Base-by-base conservation (phyloP, 257 asterid genomes). In the Nicotiana noctiflora region DNA sequence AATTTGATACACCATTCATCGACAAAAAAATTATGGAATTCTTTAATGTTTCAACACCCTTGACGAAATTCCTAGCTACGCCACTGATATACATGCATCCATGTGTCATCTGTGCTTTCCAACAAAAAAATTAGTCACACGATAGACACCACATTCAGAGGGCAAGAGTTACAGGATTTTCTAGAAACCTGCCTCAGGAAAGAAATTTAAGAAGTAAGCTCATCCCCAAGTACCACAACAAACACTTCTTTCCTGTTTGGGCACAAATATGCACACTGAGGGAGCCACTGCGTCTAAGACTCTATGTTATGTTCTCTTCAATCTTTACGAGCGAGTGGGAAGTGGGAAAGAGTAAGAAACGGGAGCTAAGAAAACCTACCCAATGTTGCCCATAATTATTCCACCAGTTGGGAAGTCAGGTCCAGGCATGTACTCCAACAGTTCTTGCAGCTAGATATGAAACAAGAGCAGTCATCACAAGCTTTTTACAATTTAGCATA, bases 351-450 rank as follows among this genome's bases (percentile, higher is more conserved):
- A 77, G 77, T 60, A 17, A 46, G 34, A 79, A 18, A 0, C 27
- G 75, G 59, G 66, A 81, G 76, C 40, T 46, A 21, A 74, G 78
- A 56, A 18, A 76, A 84, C 90, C 84, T 87, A 96, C 99, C 99
- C 99, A 81, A 86, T 80, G 82, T 89, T 96, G 81, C 99, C 99
- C 98, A 96, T 94, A 81, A 96, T 92, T 82, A 81, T 88, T 88
- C 99, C 99, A 81, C 99, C 99, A 62, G 99, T 96, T 44, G 99
- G 99, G 85, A 96, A 96, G 87, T 96, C 99, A 59, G 99, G 99
- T 79, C 98, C 99, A 23, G 98, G 99, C 98, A 96, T 92, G 91
- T 92, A 90, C 82, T 96, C 99, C 65, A 96, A 93, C 88, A 96
- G 86, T 86, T 96, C 98, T 90, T 96, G 99, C 86, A 96, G 88